phyloP scores from a whole-genome alignment of 352 stramenopile genomes.

The Globisporangium nunn region DNA sequence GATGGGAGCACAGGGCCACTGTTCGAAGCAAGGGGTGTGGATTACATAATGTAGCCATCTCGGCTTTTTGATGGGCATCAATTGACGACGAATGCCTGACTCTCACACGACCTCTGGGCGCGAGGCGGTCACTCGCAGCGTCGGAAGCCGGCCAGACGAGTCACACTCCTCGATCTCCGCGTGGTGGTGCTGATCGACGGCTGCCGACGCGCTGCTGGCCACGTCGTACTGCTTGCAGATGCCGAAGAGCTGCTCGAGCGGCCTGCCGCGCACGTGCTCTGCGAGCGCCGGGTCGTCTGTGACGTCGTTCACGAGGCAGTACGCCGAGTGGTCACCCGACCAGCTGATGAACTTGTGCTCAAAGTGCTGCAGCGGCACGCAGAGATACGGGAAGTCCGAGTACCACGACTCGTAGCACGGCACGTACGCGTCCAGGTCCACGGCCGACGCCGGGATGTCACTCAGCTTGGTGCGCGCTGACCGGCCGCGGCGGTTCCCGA shows the following conservation, averaged over 20 bases:
- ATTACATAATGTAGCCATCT: too few relatives aligned
- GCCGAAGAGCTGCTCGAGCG: slow-evolving; percentile 49
- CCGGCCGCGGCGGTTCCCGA: slow-evolving; percentile 20
- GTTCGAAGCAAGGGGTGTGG: too few relatives aligned
- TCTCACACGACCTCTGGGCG: not conserved
- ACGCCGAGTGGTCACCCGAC: slow-evolving; percentile 43
- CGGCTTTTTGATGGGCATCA: too few relatives aligned
- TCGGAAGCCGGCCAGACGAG: not conserved
- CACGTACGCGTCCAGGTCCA: slow-evolving; percentile 53
- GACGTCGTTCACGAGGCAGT: slow-evolving; percentile 66
- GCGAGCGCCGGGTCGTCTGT: slow-evolving; percentile 36
- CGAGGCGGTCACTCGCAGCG: not conserved
- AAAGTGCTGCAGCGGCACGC: slow-evolving; percentile 44
- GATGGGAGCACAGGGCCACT: too few relatives aligned
- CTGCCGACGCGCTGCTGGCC: not conserved
- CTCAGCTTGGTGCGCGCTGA: slow-evolving; percentile 24
- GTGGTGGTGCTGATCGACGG: not conserved
- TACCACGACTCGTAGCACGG: slow-evolving; percentile 64
- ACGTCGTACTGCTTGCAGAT: slow-evolving; percentile 50
- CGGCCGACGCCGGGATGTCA: slow-evolving; percentile 33
- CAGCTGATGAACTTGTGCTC: slow-evolving; percentile 49
- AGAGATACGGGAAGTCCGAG: slow-evolving; percentile 60
- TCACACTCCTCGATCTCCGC: not conserved
- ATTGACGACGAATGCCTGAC: too few relatives aligned
- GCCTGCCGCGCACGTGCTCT: slow-evolving; percentile 27